These are phyloP conservation scores for Starmerella bacillaris DNA, from an alignment of 805 yeast species.

Conservation along the genomic window DNA sequence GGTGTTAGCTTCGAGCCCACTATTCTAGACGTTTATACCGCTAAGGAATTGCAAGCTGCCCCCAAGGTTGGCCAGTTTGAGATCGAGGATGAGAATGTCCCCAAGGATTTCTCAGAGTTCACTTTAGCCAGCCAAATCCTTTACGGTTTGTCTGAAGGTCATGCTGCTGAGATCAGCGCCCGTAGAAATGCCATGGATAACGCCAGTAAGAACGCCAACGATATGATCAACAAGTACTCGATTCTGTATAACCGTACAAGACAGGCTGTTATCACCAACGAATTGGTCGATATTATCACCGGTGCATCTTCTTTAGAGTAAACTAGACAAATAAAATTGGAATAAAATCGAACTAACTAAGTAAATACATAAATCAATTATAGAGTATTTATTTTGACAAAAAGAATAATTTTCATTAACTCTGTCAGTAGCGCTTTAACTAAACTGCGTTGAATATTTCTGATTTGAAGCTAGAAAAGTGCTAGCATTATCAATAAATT, in stretches of 20 bases:
- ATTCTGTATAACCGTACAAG: constrained; percentile 98
- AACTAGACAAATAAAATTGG: too few species aligned
- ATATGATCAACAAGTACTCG: constrained; percentile 90
- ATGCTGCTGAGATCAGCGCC: constrained; percentile 93
- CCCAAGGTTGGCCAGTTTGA: constrained; percentile 72
- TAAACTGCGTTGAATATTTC: too few species aligned
- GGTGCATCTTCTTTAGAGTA: constrained; percentile 98
- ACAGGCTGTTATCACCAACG: constrained; percentile 98
- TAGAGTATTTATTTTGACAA: background rate
- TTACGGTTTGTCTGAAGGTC: constrained; percentile 91
- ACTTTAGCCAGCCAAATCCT: constrained; percentile 76
- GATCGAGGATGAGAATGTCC: constrained; percentile 34
- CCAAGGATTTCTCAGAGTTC: constrained; percentile 48
- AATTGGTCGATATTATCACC: constrained; percentile 96
- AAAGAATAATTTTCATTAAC: background rate
- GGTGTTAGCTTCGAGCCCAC: constrained; percentile 85
- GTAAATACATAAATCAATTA: background rate
- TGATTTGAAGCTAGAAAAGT: too few species aligned
- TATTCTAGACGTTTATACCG: constrained; percentile 44
- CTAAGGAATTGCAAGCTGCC: constrained; percentile 59
- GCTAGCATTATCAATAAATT: too few species aligned
- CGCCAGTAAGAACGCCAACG: constrained; percentile 99
- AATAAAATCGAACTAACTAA: too few species aligned
- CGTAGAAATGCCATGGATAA: constrained; percentile 99
- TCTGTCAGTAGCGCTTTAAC: background rate